These are phyloP conservation scores for Aspergillus cavernicola DNA, from an alignment of 495 filamentous ascomycete species.

Conservation along the genomic window DNA sequence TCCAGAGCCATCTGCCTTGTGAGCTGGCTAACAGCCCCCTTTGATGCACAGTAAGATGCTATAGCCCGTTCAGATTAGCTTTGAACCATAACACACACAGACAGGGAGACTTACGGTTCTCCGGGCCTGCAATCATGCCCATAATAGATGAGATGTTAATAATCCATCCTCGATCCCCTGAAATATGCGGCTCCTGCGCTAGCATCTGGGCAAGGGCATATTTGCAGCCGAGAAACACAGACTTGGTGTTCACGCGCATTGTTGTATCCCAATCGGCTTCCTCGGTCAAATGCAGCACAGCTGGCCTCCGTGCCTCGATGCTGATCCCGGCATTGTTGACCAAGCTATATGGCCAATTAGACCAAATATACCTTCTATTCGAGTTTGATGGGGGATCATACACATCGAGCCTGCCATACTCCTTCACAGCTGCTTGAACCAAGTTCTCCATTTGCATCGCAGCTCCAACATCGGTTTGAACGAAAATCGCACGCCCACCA, in stretches of 20 bases:
- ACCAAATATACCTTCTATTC: not conserved
- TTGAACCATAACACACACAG: too few species aligned
- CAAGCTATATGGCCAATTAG: slow-evolving; percentile 29
- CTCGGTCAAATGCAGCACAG: slow-evolving; percentile 34
- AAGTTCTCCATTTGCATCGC: slow-evolving; percentile 33
- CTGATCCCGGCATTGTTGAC: slow-evolving; percentile 51
- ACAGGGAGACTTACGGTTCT: slow-evolving; percentile 8
- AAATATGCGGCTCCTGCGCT: slow-evolving; percentile 36
- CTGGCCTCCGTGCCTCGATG: slow-evolving; percentile 14
- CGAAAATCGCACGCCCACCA: slow-evolving; percentile 41
- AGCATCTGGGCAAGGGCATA: slow-evolving; percentile 50
- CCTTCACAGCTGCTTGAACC: slow-evolving; percentile 33
- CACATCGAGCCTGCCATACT: slow-evolving; percentile 50
- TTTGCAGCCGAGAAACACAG: slow-evolving; percentile 47
- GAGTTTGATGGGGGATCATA: slow-evolving; percentile 16
- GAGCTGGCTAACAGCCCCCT: slow-evolving; percentile 45
- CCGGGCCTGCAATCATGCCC: slow-evolving; percentile 32
- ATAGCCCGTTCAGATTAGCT: too few species aligned
- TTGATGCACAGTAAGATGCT: slow-evolving; percentile 47
- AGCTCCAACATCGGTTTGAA: slow-evolving; percentile 44
- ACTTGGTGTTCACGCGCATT: slow-evolving; percentile 39
- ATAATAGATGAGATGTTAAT: slow-evolving; percentile 46
- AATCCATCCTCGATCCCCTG: slow-evolving; percentile 50
- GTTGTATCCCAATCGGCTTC: slow-evolving; percentile 37
- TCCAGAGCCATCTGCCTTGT: slow-evolving; percentile 48